phyloP scores from a whole-genome alignment of 2,329 filamentous ascomycete genomes.

The Cyphellophora europaea region DNA sequence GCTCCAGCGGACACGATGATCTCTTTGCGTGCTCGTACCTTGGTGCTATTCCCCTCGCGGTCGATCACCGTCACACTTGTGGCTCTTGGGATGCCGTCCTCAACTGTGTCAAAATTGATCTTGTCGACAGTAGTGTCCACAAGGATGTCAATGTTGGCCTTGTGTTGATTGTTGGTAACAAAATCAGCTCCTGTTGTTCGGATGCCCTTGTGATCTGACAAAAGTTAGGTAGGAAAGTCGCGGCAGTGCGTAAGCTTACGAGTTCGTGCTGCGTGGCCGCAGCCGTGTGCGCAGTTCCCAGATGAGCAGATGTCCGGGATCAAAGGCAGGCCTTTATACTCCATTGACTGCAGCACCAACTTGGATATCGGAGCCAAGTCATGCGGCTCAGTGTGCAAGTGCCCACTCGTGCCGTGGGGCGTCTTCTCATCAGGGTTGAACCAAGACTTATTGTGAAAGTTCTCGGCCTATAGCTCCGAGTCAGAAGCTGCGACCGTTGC shows the following conservation, averaged over 20 bases:
- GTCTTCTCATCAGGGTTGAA: slow-evolving; percentile 39
- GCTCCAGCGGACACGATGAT: slow-evolving; percentile 43
- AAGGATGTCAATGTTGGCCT: slow-evolving; percentile 40
- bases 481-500: neutral
- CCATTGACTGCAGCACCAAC: slow-evolving; percentile 44
- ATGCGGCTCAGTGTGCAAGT: slow-evolving; percentile 48
- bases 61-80: slow-evolving; percentile 34
- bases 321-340: slow-evolving; percentile 45
- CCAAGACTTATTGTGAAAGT: slow-evolving; percentile 50
- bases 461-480: slow-evolving; percentile 40
- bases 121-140: slow-evolving; percentile 44
- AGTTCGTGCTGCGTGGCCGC: slow-evolving; percentile 46
- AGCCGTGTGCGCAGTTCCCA: slow-evolving; percentile 43
- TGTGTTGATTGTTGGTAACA: slow-evolving; percentile 32
- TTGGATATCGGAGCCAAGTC: slow-evolving; percentile 51
- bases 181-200: slow-evolving; percentile 48
- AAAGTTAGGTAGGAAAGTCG: too few species aligned
- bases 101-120: slow-evolving; percentile 35
- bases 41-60: neutral
- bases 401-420: slow-evolving; percentile 42
- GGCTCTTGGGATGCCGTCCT: slow-evolving; percentile 10
- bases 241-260: too few species aligned
- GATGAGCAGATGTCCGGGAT: slow-evolving; percentile 52
- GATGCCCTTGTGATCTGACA: slow-evolving; percentile 37
- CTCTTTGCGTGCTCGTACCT: slow-evolving; percentile 28